Conservation (phyloP, 2,329 filamentous ascomycete genomes). For the Parastagonospora avenae region DNA sequence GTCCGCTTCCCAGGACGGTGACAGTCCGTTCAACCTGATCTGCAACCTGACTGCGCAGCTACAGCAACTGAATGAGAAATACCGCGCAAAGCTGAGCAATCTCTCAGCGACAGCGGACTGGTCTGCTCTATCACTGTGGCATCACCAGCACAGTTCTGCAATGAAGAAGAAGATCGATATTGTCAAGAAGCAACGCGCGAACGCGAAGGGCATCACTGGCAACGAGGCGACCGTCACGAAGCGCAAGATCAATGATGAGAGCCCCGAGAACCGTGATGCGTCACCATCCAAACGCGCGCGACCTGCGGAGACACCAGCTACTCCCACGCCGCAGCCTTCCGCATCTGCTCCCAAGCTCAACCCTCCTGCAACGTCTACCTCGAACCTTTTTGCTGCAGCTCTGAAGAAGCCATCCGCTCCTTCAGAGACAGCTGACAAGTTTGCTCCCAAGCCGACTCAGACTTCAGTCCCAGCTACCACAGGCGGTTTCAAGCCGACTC, state of each 20-base stretch:
- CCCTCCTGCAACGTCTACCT: constrained; percentile 26
- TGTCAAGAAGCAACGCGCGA: constrained; percentile 36
- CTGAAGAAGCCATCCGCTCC: constrained; percentile 24
- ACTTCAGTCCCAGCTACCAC: constrained; percentile 1
- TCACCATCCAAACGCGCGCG: constrained; percentile 35
- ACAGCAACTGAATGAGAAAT: constrained; percentile 33
- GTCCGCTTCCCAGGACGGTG: constrained; percentile 8
- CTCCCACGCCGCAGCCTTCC: constrained; percentile 26
- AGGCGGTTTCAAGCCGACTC: constrained; percentile 9
- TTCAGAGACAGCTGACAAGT: constrained; percentile 16
- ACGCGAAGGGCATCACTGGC: constrained; percentile 37
- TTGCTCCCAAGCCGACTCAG: constrained; percentile 13
- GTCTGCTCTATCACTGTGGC: constrained; percentile 38
- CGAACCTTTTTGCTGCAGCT: constrained; percentile 30
- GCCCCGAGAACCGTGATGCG: constrained; percentile 15
- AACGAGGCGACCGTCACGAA: constrained; percentile 39
- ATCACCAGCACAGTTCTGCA: constrained; percentile 30
- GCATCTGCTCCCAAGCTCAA: constrained; percentile 17
- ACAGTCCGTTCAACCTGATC: constrained; percentile 21
- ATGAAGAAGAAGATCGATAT: constrained; percentile 36
- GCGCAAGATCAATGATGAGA: constrained; percentile 31
- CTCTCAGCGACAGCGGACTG: constrained; percentile 35
- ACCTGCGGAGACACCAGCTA: constrained; percentile 18
- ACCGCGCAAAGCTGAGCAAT: constrained; percentile 28
- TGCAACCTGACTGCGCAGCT: constrained; percentile 27